Percentiles rank a stretch among this genome's conserved stretches.
Conservation (phyloP, 345 rosid genomes). For the Linum usitatissimum region DNA sequence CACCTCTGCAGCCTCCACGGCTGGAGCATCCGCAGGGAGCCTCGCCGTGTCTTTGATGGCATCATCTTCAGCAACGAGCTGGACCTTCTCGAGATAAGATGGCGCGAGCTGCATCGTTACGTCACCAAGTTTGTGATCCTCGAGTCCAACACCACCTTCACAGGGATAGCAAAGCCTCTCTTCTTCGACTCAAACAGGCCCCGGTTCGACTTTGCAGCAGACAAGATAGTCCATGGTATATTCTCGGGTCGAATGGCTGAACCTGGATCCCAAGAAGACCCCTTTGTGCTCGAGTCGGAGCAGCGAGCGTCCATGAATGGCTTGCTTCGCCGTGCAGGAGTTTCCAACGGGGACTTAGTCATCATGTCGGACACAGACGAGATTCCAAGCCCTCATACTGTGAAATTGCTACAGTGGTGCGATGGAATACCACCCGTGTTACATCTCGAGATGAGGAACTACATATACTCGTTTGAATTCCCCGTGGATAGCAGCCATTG, state of each 20-base stretch:
- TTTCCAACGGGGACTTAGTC: slow-evolving; percentile 68
- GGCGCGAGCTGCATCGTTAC: slow-evolving; percentile 74
- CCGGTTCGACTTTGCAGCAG: too few species aligned
- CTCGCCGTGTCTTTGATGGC: slow-evolving; percentile 76
- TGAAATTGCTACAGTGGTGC: slow-evolving; percentile 77
- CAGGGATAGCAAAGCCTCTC: slow-evolving; percentile 54
- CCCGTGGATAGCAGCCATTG: slow-evolving; percentile 63
- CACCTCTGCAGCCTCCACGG: slow-evolving; percentile 77
- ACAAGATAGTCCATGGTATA: too few species aligned
- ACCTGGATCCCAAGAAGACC: too few species aligned
- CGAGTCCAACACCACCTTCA: slow-evolving; percentile 73
- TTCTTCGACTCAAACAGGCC: slow-evolving; percentile 31
- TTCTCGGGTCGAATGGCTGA: too few species aligned
- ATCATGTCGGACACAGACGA: slow-evolving; percentile 89
- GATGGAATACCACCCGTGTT: slow-evolving; percentile 58
- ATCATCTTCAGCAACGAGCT: slow-evolving; percentile 72
- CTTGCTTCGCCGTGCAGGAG: slow-evolving; percentile 30
- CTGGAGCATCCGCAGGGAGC: slow-evolving; percentile 59
- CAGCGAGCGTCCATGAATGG: too few species aligned
- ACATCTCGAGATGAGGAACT: slow-evolving; percentile 68
- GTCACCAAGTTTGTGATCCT: slow-evolving; percentile 69
- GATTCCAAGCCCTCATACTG: slow-evolving; percentile 79
- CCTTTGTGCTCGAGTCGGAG: too few species aligned
- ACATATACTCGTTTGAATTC: slow-evolving; percentile 79
- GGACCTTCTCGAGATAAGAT: slow-evolving; percentile 57